Conservation (phyloP, 164 flowering plant genomes). For the Brasenia schreberi region DNA sequence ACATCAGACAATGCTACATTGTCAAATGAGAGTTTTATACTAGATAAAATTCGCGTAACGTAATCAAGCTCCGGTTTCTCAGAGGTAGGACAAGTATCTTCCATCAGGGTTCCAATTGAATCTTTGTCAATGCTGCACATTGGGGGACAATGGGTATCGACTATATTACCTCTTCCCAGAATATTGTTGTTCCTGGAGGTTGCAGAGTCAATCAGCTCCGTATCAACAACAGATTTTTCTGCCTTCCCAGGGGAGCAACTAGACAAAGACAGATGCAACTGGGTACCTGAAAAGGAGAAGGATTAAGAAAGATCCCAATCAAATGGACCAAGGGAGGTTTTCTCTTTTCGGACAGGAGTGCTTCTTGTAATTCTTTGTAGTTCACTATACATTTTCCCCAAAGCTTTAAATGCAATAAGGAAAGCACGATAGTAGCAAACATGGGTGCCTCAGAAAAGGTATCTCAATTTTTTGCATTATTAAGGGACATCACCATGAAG, state of each 20-base stretch:
- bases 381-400: too few species aligned
- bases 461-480: too few species aligned
- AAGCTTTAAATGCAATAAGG: too few species aligned
- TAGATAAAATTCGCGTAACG: constrained; percentile 34
- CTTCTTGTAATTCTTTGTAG: too few species aligned
- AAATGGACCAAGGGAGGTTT: too few species aligned
- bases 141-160: constrained; percentile 14
- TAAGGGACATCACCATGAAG: too few species aligned
- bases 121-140: constrained; percentile 17
- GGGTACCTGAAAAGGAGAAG: neutral
- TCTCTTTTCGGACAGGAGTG: too few species aligned
- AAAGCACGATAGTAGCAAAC: too few species aligned
- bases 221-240: constrained; percentile 15
- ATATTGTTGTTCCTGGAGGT: constrained; percentile 17
- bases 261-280: neutral
- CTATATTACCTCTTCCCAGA: constrained; percentile 7
- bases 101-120: constrained; percentile 15
- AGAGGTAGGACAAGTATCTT: constrained; percentile 11
- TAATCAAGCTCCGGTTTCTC: constrained; percentile 18
- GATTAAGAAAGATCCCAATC: neutral
- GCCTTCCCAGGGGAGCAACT: constrained; percentile 15
- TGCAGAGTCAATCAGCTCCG: constrained; percentile 41
- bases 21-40: constrained; percentile 41
- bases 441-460: too few species aligned
- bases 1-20: constrained; percentile 7